These are phyloP conservation scores for Pseudogymnoascus sp. DNA, from an alignment of 2,329 filamentous ascomycete species.

Conservation along the genomic window DNA sequence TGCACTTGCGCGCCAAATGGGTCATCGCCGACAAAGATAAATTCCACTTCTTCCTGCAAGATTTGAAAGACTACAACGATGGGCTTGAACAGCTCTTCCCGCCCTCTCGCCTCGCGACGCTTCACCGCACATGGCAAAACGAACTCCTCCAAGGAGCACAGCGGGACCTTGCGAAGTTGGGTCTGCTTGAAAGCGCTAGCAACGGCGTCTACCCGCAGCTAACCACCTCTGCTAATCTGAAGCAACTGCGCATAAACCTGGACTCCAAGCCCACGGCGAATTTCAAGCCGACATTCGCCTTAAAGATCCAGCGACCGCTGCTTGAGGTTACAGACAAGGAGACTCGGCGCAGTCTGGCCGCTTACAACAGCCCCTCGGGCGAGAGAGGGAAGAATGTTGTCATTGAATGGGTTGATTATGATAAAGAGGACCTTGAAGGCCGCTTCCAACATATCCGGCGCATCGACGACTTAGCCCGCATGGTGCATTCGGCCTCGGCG, in stretches of 20 bases:
- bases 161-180: constrained; percentile 35
- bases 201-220: constrained; percentile 36
- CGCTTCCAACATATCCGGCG: constrained; percentile 37
- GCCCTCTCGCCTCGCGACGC: constrained; percentile 33
- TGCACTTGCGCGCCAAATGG: constrained; percentile 34
- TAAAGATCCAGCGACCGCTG: constrained; percentile 32
- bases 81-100: constrained; percentile 41
- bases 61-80: constrained; percentile 42
- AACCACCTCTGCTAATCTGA: constrained; percentile 36
- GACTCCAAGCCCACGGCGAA: constrained; percentile 34
- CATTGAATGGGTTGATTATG: constrained; percentile 40
- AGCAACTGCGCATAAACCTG: constrained; percentile 40
- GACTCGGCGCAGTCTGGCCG: constrained; percentile 26
- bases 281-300: constrained; percentile 37
- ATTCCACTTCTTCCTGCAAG: constrained; percentile 33
- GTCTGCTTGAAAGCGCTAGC: constrained; percentile 36
- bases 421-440: constrained; percentile 32
- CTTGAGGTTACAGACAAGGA: constrained; percentile 24
- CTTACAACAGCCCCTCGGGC: constrained; percentile 29
- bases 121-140: constrained; percentile 40
- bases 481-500: constrained; percentile 39
- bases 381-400: constrained; percentile 27
- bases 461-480: constrained; percentile 39
- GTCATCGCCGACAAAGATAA: constrained; percentile 42
- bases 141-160: constrained; percentile 39